A percentile compares a stretch with the other conserved stretches of the same genome.
phyloP scores from a whole-genome alignment of 2,329 filamentous ascomycete genomes.

The Fusarium sp. region DNA sequence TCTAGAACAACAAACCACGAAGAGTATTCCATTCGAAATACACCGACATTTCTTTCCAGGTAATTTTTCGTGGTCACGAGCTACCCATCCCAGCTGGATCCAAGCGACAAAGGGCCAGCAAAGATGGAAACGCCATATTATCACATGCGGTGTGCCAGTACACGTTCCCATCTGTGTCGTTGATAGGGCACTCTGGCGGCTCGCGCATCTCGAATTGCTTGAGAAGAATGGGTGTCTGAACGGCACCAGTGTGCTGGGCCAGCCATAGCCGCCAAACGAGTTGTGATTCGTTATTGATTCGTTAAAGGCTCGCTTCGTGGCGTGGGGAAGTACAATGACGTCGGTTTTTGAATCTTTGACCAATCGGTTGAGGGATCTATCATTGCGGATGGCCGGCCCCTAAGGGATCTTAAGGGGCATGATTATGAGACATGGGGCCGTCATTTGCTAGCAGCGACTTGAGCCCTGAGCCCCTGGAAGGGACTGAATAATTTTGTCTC shows the following conservation, averaged over 20 bases:
- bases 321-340: constrained; percentile 47
- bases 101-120: constrained; percentile 20
- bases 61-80: constrained; percentile 38
- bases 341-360: constrained; percentile 31
- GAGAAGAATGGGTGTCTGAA: constrained; percentile 35
- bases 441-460: constrained; percentile 25
- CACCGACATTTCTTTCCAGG: constrained; percentile 46
- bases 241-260: constrained; percentile 45
- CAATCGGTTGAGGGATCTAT: constrained; percentile 43
- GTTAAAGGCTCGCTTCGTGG: constrained; percentile 24
- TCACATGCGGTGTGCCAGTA: constrained; percentile 41
- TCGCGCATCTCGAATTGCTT: constrained; percentile 18
- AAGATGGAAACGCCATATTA: constrained; percentile 26
- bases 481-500: constrained; percentile 33
- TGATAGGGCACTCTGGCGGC: constrained; percentile 28
- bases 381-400: constrained; percentile 37
- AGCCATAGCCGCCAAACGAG: constrained; percentile 38
- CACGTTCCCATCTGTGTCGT: constrained; percentile 5
- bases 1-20: constrained; percentile 20
- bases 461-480: constrained; percentile 25
- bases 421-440: constrained; percentile 46
- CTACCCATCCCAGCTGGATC: constrained; percentile 26
- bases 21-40: constrained; percentile 32
- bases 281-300: constrained; percentile 40
- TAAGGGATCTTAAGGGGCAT: constrained; percentile 44